Percentiles rank a stretch among this genome's conserved stretches.
Conservation (phyloP, 257 asterid genomes). For the Forsythia suspensa region DNA sequence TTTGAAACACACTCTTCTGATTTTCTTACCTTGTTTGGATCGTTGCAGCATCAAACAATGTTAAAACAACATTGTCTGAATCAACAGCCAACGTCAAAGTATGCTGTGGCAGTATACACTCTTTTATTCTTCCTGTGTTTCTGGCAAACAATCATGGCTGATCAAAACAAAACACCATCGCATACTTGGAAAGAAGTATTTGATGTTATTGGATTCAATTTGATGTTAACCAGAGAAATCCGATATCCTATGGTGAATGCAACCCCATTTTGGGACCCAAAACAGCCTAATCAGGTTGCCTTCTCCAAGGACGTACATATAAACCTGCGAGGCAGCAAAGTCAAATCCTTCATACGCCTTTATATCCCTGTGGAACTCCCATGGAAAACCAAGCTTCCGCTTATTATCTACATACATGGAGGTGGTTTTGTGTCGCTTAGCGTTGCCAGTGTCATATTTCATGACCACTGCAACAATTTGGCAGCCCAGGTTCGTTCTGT, state of each 20-base stretch:
- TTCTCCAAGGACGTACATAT: constrained; percentile 35
- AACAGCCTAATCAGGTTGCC: background rate
- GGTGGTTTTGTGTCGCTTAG: constrained; percentile 40
- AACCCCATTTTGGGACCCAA: constrained; percentile 13
- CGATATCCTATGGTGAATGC: constrained; percentile 23
- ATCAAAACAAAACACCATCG: background rate
- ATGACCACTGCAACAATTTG: constrained; percentile 34
- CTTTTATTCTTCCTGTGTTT: background rate
- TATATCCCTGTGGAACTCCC: constrained; percentile 24
- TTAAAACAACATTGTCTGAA: background rate
- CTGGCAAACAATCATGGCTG: background rate
- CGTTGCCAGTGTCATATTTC: constrained; percentile 38
- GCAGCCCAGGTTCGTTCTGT: constrained; percentile 32
- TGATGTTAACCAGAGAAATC: background rate
- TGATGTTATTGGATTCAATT: background rate
- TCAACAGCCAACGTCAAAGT: background rate
- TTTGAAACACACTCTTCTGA: too few species aligned
- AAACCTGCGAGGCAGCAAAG: background rate
- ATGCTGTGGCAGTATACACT: background rate
- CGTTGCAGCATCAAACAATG: too few species aligned
- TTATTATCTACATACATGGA: constrained; percentile 39
- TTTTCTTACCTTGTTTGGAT: too few species aligned
- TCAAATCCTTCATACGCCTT: constrained; percentile 31
- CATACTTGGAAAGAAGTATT: background rate
- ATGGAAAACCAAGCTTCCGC: constrained; percentile 25